Evolutionary conservation across 805 yeast species (phyloP).

Genomic region (Metschnikowia drakensbergensis): DNA sequence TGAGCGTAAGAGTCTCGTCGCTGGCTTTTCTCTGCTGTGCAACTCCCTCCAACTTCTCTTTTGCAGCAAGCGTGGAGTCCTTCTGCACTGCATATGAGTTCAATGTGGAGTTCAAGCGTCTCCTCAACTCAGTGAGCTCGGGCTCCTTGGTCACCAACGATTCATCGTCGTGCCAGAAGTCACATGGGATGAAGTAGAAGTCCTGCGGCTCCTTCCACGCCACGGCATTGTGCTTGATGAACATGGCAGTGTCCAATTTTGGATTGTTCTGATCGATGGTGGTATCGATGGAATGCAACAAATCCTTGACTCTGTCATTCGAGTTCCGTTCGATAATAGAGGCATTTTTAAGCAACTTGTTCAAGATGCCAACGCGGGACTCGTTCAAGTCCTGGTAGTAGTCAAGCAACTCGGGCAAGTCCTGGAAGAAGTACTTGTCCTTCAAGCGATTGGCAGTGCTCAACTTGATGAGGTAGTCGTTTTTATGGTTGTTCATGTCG

Average conservation of each 20-base stretch:
- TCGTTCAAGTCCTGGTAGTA: slow-evolving; percentile 81
- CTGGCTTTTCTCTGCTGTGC: slow-evolving; percentile 31
- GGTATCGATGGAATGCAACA: slow-evolving; percentile 47
- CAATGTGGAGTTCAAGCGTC: slow-evolving; percentile 42
- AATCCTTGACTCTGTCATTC: slow-evolving; percentile 44
- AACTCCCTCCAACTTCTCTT: slow-evolving; percentile 48
- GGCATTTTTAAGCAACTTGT: slow-evolving; percentile 64
- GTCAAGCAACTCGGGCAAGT: slow-evolving; percentile 86
- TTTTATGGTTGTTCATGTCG: slow-evolving; percentile 88
- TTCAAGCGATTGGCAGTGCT: slow-evolving; percentile 85
- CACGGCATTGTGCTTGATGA: slow-evolving; percentile 74
- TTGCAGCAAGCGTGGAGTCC: slow-evolving; percentile 43
- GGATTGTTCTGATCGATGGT: slow-evolving; percentile 71
- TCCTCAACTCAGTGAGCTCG: slow-evolving; percentile 55
- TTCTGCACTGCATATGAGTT: slow-evolving; percentile 38
- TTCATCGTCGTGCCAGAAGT: slow-evolving; percentile 97
- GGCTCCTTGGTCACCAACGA: slow-evolving; percentile 54
- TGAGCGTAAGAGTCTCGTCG: slow-evolving; percentile 39
- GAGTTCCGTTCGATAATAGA: slow-evolving; percentile 52
- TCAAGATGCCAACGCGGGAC: slow-evolving; percentile 65
- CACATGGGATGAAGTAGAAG: slow-evolving; percentile 79
- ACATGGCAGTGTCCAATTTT: slow-evolving; percentile 80
- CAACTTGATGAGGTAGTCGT: slow-evolving; percentile 74
- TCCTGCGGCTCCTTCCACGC: slow-evolving; percentile 86
- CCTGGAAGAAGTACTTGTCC: slow-evolving; percentile 90